Evolutionary conservation across 805 yeast species (phyloP), one percentile per base, ranked within the genome.

Genomic region (Candida wancherniae): DNA sequence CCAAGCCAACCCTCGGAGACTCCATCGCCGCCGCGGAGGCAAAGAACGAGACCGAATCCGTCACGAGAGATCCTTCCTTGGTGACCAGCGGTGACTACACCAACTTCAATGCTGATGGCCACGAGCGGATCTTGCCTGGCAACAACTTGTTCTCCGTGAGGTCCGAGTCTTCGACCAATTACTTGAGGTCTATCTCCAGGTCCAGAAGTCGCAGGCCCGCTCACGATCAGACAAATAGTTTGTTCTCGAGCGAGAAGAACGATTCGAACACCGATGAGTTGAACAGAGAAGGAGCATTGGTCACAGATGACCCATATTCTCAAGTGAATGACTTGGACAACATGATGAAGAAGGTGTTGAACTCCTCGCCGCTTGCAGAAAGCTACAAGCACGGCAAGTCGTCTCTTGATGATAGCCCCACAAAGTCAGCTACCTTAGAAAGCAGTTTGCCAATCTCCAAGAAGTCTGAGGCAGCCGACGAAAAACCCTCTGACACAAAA

Each of bases 131-230:
- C 13, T 36, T 39, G 17, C 46, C 40, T 24, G 45, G 44, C 5
- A 21, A 35, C 12, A 47, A 44, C 20, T 40, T 51, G 38, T 55
- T 47, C 33, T 55, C 58, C 43, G 42, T 64, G 45, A 45, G 69
- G 48, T 47, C 68, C 1, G 51, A 44, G 23, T 61, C 76, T 11
- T 70, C 77, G 0, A 54, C 71, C 23, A 63, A 73, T 37, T 81
- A 78, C 48, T 61, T 81, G 41, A 69, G 87, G 44, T 73, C 82
- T 1, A 75, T 77, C 26, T 77, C 84, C 1, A 63, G 83, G 52
- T 76, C 83, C 1, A 63, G 83, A 47, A 73, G 82, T 6, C 66
- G 82, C 53, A 44, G 41, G 19, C 46, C 47, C 3, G 28, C 41
- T 6, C 28, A 31, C 17, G 37, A 37, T 8, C 15, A 23, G 5